A percentile compares a stretch with the other conserved stretches of the same genome.
These are phyloP conservation scores for Hibiscus tridactylites DNA, from an alignment of 345 rosid genomes.

Conservation along the genomic window DNA sequence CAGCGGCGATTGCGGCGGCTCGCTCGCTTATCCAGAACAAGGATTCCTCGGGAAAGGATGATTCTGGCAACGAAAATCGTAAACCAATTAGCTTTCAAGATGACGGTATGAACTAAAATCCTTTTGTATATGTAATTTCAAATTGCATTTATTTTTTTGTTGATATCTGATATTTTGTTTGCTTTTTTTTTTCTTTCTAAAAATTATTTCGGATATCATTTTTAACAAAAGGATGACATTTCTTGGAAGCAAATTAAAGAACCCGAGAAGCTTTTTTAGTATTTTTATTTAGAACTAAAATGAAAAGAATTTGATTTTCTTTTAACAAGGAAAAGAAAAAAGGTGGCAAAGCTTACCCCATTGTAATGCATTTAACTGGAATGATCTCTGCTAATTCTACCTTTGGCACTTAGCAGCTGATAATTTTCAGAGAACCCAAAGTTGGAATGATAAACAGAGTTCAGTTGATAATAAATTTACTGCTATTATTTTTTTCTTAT, in stretches of 20 bases:
- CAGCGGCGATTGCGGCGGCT: conserved; percentile 78
- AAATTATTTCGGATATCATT: background rate
- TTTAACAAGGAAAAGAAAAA: background rate
- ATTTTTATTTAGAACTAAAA: background rate
- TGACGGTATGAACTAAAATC: conserved; percentile 15
- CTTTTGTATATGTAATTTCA: background rate
- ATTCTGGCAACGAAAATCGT: conserved; percentile 10
- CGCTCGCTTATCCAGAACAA: conserved; percentile 44
- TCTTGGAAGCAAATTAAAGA: background rate
- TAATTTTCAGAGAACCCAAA: background rate
- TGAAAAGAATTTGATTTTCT: background rate
- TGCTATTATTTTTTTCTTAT: background rate
- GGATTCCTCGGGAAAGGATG: conserved; percentile 9
- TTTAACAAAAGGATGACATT: background rate
- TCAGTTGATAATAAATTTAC: background rate
- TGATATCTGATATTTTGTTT: background rate
- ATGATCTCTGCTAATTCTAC: background rate
- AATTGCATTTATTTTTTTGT: background rate
- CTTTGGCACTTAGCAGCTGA: background rate
- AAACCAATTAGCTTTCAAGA: background rate
- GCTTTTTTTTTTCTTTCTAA: no score
- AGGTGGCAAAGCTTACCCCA: background rate
- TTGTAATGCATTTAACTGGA: no score
- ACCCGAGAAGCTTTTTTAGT: background rate
- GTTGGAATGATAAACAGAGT: background rate